Evolutionary conservation across 352 stramenopile species (phyloP), one percentile per base, ranked within the genome.

Genomic region (Phytophthora kernoviae): DNA sequence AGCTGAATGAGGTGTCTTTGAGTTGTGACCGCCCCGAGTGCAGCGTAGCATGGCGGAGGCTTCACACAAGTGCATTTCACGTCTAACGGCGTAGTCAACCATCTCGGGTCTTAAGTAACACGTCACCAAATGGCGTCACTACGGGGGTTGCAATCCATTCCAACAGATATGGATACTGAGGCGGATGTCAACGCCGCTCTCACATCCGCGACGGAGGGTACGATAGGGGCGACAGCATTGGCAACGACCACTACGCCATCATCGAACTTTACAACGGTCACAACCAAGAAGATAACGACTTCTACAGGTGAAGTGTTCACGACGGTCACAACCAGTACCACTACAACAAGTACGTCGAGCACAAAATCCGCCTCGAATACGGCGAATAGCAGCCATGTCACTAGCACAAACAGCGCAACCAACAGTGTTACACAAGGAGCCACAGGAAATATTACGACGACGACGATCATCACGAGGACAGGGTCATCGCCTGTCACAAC

Each of bases 11-110:
- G 8, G 12, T 36, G 26, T n/a, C 26, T 26, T 41, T 2, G 33
- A 14, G 14, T 22, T n/a, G 45, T 20, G 45, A 30, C 59, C 48
- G 27, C 54, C 46, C 42, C 4, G 36, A 40, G 24, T 54, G 45
- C 40, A 48, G 46, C 33, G 30, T 63, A 27, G 53, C 37, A 30
- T 24, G 51, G 24, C 10, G 24, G 24, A 41, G 30, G 27, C 41
- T 12, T 47, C 42, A 30, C 63, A 75, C 58, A 79, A 67, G 37
- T 59, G 8, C 43, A 76, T 71, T 73, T 74, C 58, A 79, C 70
- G 66, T 79, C 70, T 76, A 74, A 66, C 70, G 59, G 61, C 70
- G 66, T 74, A 74, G 60, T 67, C 56, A 42, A 51, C 53, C 55
- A 10, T 17, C 24, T 44, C 14, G 52, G 26, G 24, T 30, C 54